phyloP scores from a whole-genome alignment of 2,329 filamentous ascomycete genomes.

The Cladosporium colombiae region DNA sequence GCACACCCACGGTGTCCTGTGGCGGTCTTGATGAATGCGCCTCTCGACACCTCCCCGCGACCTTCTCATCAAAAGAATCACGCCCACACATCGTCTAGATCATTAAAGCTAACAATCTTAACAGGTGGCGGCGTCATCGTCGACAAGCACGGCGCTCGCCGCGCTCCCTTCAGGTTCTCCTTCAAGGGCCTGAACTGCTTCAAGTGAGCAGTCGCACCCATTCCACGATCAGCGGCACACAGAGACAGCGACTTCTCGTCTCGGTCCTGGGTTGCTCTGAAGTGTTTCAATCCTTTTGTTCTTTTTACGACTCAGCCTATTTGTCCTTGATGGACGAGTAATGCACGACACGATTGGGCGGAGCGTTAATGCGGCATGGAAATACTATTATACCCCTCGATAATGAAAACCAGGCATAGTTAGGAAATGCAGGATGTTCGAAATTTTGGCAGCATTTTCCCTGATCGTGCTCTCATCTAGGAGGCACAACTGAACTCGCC shows the following conservation, averaged over 20 bases:
- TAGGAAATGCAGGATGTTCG: neutral
- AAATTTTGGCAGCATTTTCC: neutral
- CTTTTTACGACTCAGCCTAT: neutral
- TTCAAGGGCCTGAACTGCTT: constrained; percentile 57
- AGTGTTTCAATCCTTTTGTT: neutral
- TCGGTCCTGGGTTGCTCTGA: neutral
- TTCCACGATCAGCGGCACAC: neutral
- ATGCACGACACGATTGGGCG: neutral
- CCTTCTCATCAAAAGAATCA: neutral
- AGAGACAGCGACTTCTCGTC: neutral
- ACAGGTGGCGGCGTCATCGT: constrained; percentile 53
- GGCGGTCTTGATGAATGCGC: neutral
- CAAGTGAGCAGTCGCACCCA: constrained; percentile 37
- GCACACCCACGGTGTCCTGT: neutral
- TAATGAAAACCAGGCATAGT: neutral
- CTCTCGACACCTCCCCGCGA: neutral
- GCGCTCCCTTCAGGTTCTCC: constrained; percentile 54
- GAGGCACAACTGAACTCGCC: no score
- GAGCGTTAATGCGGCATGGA: neutral
- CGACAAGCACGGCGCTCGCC: constrained; percentile 53
- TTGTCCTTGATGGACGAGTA: neutral
- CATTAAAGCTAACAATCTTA: constrained; percentile 5
- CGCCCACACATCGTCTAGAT: neutral
- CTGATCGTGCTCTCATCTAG: neutral
- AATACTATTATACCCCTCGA: neutral